These are phyloP conservation scores for Polyporus arcularius DNA, from an alignment of 768 basidiomycete species.

Conservation along the genomic window DNA sequence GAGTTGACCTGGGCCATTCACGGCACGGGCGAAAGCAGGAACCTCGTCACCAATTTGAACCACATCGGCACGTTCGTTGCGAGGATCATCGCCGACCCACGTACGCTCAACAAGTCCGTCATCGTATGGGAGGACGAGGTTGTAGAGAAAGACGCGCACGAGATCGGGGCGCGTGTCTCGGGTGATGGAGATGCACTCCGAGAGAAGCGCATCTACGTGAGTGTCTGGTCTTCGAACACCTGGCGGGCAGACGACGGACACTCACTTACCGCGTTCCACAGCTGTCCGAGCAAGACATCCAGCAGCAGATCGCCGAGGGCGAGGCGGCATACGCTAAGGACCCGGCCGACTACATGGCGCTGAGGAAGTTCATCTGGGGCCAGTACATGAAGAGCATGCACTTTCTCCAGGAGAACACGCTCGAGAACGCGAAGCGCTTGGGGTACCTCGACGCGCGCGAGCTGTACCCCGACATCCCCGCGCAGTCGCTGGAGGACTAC, in stretches of 20 bases:
- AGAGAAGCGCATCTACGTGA: slow-evolving; percentile 11
- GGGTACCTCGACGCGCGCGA: not conserved
- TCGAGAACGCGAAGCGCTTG: no score
- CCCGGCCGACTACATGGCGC: not conserved
- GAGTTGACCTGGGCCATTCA: slow-evolving; percentile 10
- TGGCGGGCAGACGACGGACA: no score
- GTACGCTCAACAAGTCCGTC: slow-evolving; percentile 31
- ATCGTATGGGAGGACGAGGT: slow-evolving; percentile 25
- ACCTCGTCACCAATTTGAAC: slow-evolving; percentile 14
- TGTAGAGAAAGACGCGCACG: slow-evolving; percentile 23
- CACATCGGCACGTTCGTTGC: slow-evolving; percentile 28
- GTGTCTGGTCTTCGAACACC: not conserved
- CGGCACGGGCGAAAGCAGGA: no score
- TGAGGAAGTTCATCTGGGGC: not conserved
- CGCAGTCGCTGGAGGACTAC: no score
- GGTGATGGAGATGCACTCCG: slow-evolving; percentile 22
- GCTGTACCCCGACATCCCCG: not conserved
- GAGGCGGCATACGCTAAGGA: not conserved
- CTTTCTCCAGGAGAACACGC: no score
- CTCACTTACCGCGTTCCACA: no score
- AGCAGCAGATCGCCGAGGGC: no score
- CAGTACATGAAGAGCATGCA: not conserved
- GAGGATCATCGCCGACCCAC: slow-evolving; percentile 29
- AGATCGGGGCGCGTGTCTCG: slow-evolving; percentile 16
- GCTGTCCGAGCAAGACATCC: no score